Conservation (phyloP, 768 basidiomycete species). For the Auriscalpium orientale region DNA sequence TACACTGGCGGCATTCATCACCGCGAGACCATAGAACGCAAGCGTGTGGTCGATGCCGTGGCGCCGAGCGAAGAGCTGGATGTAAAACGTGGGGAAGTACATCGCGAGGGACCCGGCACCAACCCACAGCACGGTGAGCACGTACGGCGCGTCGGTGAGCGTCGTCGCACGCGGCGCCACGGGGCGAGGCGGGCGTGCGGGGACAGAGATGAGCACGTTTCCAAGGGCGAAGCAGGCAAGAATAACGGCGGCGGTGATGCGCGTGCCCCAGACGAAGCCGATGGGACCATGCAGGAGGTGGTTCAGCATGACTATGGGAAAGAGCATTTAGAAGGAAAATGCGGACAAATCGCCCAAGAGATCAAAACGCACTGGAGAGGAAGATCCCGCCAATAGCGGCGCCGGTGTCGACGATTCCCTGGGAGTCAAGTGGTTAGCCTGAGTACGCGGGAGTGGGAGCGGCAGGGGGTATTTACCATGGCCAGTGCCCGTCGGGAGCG, state of each 20-base stretch:
- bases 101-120: background rate
- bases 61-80: background rate
- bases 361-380: background rate
- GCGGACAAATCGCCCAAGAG: background rate
- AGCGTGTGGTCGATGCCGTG: background rate
- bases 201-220: background rate
- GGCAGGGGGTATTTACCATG: background rate
- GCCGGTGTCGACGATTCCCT: slow-evolving; percentile 1
- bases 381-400: background rate
- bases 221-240: background rate
- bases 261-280: background rate
- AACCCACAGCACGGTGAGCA: background rate
- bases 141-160: background rate
- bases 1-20: background rate
- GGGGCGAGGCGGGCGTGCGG: background rate
- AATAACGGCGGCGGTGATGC: background rate
- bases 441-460: too few species aligned
- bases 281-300: background rate
- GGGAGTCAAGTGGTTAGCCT: background rate
- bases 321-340: background rate
- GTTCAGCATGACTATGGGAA: background rate
- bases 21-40: background rate
- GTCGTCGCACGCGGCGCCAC: background rate
- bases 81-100: background rate
- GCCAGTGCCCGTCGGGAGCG: background rate